Conservation (phyloP, 495 filamentous ascomycete species). For the Penicillium paxilli region DNA sequence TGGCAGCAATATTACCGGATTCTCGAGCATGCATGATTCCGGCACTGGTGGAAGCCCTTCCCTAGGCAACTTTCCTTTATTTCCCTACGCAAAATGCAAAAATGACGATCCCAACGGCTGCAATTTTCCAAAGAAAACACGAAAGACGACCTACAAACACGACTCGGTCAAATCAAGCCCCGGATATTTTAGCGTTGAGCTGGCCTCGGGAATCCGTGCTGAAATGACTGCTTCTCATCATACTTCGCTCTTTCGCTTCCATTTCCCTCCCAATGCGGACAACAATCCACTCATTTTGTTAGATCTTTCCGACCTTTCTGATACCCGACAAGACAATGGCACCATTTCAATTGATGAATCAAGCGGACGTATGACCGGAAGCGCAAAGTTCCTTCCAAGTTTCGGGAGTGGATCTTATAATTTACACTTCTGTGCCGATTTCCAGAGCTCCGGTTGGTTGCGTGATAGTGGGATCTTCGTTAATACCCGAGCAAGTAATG, state of each 20-base stretch:
- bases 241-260: constrained; percentile 66
- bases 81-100: constrained; percentile 64
- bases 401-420: constrained; percentile 63
- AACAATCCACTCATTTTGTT: constrained; percentile 61
- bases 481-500: constrained; percentile 39
- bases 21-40: constrained; percentile 73
- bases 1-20: constrained; percentile 65
- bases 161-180: constrained; percentile 63
- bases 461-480: constrained; percentile 46
- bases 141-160: constrained; percentile 48
- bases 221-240: constrained; percentile 65
- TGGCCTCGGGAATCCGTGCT: constrained; percentile 58
- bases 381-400: constrained; percentile 66
- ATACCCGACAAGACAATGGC: constrained; percentile 65
- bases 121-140: constrained; percentile 57
- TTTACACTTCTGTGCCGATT: constrained; percentile 70
- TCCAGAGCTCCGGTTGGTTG: constrained; percentile 49
- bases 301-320: constrained; percentile 68
- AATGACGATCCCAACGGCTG: constrained; percentile 66
- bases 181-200: constrained; percentile 67
- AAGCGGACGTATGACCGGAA: constrained; percentile 68
- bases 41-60: constrained; percentile 73
- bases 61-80: constrained; percentile 74
- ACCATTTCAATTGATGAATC: constrained; percentile 55
- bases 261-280: constrained; percentile 46